Evolutionary conservation across 176 grass and related monocot species (phyloP), one percentile per base, ranked within the genome.

Genomic region (Aechmea fasciata): DNA sequence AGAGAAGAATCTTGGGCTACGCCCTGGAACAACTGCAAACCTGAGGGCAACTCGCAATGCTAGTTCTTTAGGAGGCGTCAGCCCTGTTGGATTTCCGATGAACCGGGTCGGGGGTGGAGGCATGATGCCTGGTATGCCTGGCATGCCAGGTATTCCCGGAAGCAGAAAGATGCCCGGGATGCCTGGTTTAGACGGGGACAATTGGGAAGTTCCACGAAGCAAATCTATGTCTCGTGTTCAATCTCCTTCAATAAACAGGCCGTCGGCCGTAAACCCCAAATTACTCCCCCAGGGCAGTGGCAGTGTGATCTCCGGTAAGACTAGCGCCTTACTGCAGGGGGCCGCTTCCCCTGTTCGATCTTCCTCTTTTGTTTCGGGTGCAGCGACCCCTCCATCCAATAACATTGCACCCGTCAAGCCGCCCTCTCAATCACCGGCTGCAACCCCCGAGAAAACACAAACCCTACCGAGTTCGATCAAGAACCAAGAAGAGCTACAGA

Each of bases 121-220:
- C 55, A 53, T 52, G 94, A 99, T 99, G 94, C 94, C 93, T 75
- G 93, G 93, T 26, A 97, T 97, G 93, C 93, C 94, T 41, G 33
- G 33, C 33, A 99, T 99, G 94, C 94, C 93, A 72, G 93, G 86
- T 26, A 97, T 97, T 89, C 93, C 94, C 69, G 89, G 89, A 26
- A 51, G 74, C 62, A 89, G 94, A 85, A 99, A 93, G 78, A 99
- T 99, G 94, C 94, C 94, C 64, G 94, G 94, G 11, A 97, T 97
- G 94, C 94, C 89, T 77, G 90, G 87, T 13, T 74, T 93, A 54
- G 94, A 93, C n/a, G 72, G 80, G 71, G 94, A 90, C 70, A 90
- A 87, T 68, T 99, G 94, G 94, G 94, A 99, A 79, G 87, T 93
- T 85, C 89, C 77, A 11, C 94, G 87, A 63, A 79, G 84, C 80